Base-by-base conservation (phyloP, 2,329 filamentous ascomycete genomes). In the Orbilia blumenaviensis region DNA sequence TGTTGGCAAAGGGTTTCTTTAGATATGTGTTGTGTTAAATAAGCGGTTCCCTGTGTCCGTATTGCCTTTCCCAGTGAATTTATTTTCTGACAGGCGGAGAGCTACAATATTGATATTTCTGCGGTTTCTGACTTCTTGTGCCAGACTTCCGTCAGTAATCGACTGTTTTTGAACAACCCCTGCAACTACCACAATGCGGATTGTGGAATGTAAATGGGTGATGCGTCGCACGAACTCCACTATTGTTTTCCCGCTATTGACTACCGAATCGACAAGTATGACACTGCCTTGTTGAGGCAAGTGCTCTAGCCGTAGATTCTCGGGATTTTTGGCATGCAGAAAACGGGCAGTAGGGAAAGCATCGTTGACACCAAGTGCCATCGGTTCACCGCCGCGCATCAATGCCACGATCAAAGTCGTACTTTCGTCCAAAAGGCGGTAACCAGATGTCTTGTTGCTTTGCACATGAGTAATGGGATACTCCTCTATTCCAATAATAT, bases 321-420 rank as follows among this genome's bases (percentile, higher is more conserved):
- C 63, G 0, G 84, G 81, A 2, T 56, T 3, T 0, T 78, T 80
- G 1, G 83, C 83, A 63, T 89, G 87, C 0, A 88, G 54, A 62
- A 89, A 88, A 79, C 82, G 84, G 2, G 88, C 87, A 0, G 68
- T 71, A 0, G 86, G 86, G 3, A 90, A 85, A 0, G 82, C 86
- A 0, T 88, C 84, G 77, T 81, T 87, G 50, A 91, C 83, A 0
- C 88, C 88, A 0, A 85, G 80, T 0, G 89, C 89, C 86, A 91
- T 88, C 0, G 88, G 84, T 77, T 89, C 88, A 7, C 88, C 88
- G 1, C 86, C 88, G 7, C 88, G 86, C 88, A 90, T 90, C n/a
- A 90, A 77, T 0, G 88, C 83, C 0, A 90, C 82, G 52, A 91
- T 89, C 0, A 84, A 69, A 0, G 87, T 90, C 7, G 82, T 63